Evolutionary conservation across 2,329 filamentous ascomycete genomes (phyloP).

Genomic region (Xylariaceae sp.): DNA sequence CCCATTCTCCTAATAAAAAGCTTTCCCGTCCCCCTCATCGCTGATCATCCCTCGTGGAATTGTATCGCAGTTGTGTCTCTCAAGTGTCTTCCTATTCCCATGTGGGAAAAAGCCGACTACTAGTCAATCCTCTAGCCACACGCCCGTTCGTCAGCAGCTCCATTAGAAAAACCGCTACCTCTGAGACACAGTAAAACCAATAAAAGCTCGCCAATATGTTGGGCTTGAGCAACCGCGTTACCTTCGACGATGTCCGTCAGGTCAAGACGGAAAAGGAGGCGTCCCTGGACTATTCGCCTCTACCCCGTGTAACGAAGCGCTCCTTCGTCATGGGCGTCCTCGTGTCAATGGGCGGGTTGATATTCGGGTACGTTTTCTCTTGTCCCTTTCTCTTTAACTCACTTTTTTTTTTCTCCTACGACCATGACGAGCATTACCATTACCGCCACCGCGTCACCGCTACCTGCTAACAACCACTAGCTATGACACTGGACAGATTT

Average conservation of each 20-base stretch:
- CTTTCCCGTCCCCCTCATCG: constrained; percentile 8
- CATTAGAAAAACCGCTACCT: neutral
- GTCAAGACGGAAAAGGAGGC: constrained; percentile 46
- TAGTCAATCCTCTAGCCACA: neutral
- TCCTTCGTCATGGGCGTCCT: constrained; percentile 27
- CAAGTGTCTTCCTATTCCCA: neutral
- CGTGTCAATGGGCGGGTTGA: constrained; percentile 29
- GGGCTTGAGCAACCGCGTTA: constrained; percentile 38
- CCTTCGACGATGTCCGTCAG: constrained; percentile 52
- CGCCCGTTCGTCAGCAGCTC: neutral
- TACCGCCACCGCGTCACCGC: neutral
- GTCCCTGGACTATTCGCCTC: constrained; percentile 52
- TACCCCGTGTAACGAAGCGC: constrained; percentile 22
- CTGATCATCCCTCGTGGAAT: constrained; percentile 17
- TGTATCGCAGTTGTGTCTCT: constrained; percentile 5
- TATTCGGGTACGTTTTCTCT: constrained; percentile 25
- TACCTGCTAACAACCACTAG: constrained; percentile 26
- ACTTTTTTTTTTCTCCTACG: neutral
- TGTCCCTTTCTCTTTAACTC: neutral
- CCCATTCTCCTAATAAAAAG: constrained; percentile 12
- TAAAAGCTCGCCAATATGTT: constrained; percentile 27
- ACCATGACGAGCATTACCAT: neutral
- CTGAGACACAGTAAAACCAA: neutral
- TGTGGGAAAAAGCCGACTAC: neutral
- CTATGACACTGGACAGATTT: constrained; percentile 61